phyloP scores from a whole-genome alignment of 2,329 filamentous ascomycete genomes.

The Cytospora piceicola region DNA sequence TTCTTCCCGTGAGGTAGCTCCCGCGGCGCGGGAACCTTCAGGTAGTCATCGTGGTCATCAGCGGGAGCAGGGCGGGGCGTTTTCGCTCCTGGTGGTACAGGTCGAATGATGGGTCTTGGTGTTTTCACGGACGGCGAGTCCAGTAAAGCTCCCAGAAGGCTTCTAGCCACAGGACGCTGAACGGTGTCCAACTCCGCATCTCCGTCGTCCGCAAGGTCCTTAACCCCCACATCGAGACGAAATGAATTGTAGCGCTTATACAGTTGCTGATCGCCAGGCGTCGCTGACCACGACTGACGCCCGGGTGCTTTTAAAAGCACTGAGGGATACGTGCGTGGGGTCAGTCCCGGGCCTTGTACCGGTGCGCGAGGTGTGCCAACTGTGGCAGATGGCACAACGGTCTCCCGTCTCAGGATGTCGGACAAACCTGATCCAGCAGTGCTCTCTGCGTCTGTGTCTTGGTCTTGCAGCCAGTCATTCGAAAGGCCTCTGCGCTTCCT shows the following conservation, averaged over 20 bases:
- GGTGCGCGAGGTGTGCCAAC: neutral
- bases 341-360: neutral
- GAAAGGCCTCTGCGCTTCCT: conserved; percentile 39
- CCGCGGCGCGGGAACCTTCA: conserved; percentile 3
- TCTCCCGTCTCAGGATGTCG: neutral
- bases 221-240: conserved; percentile 19
- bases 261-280: neutral
- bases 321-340: neutral
- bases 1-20: conserved; percentile 13
- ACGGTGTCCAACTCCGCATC: conserved; percentile 3
- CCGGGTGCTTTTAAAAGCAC: neutral
- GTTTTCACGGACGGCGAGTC: conserved; percentile 18
- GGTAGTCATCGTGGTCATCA: neutral
- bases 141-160: conserved; percentile 24
- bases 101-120: conserved; percentile 7
- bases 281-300: conserved; percentile 21
- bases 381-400: neutral
- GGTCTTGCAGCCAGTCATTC: neutral
- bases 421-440: neutral
- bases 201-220: conserved; percentile 27
- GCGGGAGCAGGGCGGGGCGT: conserved; percentile 3
- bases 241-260: neutral
- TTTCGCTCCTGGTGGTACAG: neutral
- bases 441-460: neutral
- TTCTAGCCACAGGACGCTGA: conserved; percentile 12